A percentile compares a stretch with the other conserved stretches of the same genome.
phyloP scores from a whole-genome alignment of 768 basidiomycete species.

The Neoboletus magnificus region DNA sequence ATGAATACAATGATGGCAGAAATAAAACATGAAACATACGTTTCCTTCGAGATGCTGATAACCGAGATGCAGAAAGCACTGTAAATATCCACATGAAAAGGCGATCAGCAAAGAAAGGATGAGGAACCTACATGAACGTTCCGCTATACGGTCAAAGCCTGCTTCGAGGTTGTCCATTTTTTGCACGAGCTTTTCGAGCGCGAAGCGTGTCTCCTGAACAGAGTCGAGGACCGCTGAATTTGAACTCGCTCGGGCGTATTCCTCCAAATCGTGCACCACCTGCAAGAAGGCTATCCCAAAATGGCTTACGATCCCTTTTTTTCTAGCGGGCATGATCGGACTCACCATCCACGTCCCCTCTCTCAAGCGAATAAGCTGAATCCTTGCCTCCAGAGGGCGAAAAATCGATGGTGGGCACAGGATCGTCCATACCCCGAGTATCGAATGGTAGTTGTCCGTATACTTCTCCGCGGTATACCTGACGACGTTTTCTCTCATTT shows the following conservation, averaged over 20 bases:
- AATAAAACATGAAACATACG: slow-evolving; percentile 45
- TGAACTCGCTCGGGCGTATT: slow-evolving; percentile 44
- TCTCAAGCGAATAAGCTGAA: slow-evolving; percentile 61
- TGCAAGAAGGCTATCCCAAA: slow-evolving; percentile 52
- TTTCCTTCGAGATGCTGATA: slow-evolving; percentile 65
- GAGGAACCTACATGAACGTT: slow-evolving; percentile 64
- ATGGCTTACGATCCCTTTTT: slow-evolving; percentile 3
- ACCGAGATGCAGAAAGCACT: slow-evolving; percentile 77
- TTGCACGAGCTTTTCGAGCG: slow-evolving; percentile 64
- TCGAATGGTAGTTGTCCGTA: slow-evolving; percentile 88
- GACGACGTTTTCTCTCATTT: slow-evolving; percentile 77
- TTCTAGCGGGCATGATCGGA: slow-evolving; percentile 36
- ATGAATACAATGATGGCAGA: not conserved
- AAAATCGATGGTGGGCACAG: slow-evolving; percentile 77
- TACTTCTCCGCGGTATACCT: slow-evolving; percentile 80
- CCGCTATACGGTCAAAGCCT: slow-evolving; percentile 83
- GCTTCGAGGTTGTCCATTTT: slow-evolving; percentile 79
- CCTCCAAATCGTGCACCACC: slow-evolving; percentile 64
- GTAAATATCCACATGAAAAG: slow-evolving; percentile 6
- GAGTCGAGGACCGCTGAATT: slow-evolving; percentile 50
- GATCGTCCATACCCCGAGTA: slow-evolving; percentile 74
- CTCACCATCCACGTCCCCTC: slow-evolving; percentile 71
- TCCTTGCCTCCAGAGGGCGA: slow-evolving; percentile 66
- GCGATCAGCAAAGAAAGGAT: not conserved
- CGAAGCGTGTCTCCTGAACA: slow-evolving; percentile 55